Evolutionary conservation across 2,329 filamentous ascomycete genomes (phyloP).

Genomic region (Aspergillus jensenii): DNA sequence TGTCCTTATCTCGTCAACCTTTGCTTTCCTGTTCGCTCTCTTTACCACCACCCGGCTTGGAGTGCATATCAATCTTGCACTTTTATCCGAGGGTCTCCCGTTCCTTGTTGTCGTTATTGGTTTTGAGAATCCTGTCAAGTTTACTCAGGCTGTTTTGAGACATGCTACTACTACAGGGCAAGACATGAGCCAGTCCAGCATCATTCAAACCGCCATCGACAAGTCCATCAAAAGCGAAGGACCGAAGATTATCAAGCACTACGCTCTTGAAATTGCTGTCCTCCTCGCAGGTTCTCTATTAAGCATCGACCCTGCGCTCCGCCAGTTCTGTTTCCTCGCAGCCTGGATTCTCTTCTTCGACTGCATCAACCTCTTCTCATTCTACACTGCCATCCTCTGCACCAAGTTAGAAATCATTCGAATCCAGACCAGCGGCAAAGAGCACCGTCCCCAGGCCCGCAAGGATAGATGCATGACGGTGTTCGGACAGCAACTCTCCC

Average conservation of each 20-base stretch:
- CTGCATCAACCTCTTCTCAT: constrained; percentile 89
- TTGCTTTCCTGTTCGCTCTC: constrained; percentile 92
- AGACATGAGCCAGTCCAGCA: constrained; percentile 59
- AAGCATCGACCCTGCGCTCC: constrained; percentile 89
- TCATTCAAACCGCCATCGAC: constrained; percentile 88
- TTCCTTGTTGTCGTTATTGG: constrained; percentile 98
- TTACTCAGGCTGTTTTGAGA: constrained; percentile 84
- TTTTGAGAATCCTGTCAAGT: constrained; percentile 96
- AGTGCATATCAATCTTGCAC: constrained; percentile 86
- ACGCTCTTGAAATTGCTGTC: constrained; percentile 87
- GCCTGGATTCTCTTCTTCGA: constrained; percentile 98
- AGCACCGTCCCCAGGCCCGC: constrained; percentile 28
- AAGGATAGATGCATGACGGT: constrained; percentile 42
- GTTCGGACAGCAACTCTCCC: constrained; percentile 82
- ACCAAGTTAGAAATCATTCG: constrained; percentile 99
- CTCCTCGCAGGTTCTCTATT: constrained; percentile 83
- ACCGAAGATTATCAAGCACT: constrained; percentile 90
- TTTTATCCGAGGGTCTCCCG: constrained; percentile 90
- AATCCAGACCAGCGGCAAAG: constrained; percentile 67
- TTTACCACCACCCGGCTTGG: constrained; percentile 89
- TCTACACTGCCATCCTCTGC: constrained; percentile 95
- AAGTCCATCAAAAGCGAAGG: constrained; percentile 88
- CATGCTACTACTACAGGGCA: constrained; percentile 89
- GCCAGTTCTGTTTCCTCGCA: constrained; percentile 97
- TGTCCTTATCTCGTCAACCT: constrained; percentile 85